phyloP scores from a whole-genome alignment of 2,329 filamentous ascomycete genomes.

The Ophiocordyceps sinensis region DNA sequence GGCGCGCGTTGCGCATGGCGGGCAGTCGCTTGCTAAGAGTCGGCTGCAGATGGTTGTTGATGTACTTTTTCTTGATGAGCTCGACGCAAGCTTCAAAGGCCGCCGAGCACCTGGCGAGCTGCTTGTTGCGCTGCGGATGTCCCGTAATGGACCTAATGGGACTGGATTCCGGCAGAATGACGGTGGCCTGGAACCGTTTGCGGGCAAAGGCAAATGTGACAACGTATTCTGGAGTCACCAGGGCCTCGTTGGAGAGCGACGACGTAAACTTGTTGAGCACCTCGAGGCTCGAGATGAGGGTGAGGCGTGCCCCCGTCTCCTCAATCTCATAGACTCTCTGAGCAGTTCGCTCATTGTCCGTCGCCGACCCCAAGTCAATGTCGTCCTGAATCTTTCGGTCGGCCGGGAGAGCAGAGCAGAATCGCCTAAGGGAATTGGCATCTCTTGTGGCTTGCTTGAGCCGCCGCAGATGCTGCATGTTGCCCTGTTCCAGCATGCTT shows the following conservation, averaged over 20 bases:
- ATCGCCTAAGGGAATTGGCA: conserved; percentile 52
- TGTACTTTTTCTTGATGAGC: conserved; percentile 48
- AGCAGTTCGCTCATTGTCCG: conserved; percentile 8
- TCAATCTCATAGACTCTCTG: conserved; percentile 45
- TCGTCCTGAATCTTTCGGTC: conserved; percentile 41
- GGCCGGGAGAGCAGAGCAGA: conserved; percentile 60
- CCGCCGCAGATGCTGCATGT: conserved; percentile 42
- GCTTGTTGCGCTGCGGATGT: conserved; percentile 50
- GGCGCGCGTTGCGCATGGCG: conserved; percentile 69
- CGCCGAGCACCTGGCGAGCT: conserved; percentile 72
- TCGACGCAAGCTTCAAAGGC: conserved; percentile 70
- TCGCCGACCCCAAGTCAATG: conserved; percentile 5
- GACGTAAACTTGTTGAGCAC: conserved; percentile 62
- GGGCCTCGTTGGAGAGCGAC: conserved; percentile 31
- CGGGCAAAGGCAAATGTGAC: conserved; percentile 31
- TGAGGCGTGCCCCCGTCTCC: conserved; percentile 62
- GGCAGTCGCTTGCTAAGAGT: conserved; percentile 58
- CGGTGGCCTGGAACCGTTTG: conserved; percentile 57
- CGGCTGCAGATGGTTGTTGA: conserved; percentile 64
- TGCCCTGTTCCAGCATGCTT: conserved; percentile 66
- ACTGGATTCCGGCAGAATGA: conserved; percentile 61
- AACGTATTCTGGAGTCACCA: conserved; percentile 40
- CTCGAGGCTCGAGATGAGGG: conserved; percentile 57
- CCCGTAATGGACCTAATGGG: conserved; percentile 57
- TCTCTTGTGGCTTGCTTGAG: conserved; percentile 45